Evolutionary conservation across 2,329 filamentous ascomycete species (phyloP).

Genomic region (Ophiostoma sp.): DNA sequence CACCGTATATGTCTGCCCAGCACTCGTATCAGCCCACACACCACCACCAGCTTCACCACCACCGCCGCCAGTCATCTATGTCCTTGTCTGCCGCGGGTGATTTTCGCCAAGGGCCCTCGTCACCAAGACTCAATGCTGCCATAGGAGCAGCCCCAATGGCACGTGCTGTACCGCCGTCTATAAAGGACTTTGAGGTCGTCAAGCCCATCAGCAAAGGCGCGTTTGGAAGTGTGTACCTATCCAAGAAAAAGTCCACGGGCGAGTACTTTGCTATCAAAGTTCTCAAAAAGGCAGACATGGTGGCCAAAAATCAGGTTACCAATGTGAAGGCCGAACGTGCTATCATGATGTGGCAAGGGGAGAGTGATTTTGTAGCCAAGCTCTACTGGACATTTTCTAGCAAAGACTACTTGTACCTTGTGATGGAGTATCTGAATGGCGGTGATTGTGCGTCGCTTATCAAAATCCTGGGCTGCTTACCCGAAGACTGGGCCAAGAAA

Average conservation of each 20-base stretch:
- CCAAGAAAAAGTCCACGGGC: slow-evolving; percentile 96
- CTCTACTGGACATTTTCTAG: slow-evolving; percentile 99
- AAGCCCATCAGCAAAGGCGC: slow-evolving; percentile 99
- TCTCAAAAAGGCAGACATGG: slow-evolving; percentile 99
- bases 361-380: slow-evolving; percentile 98
- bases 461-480: slow-evolving; percentile 84
- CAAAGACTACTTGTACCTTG: slow-evolving; percentile 96
- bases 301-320: slow-evolving; percentile 97
- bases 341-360: slow-evolving; percentile 99
- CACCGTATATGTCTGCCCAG: slow-evolving; percentile 52
- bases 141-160: slow-evolving; percentile 69
- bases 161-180: slow-evolving; percentile 84
- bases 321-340: slow-evolving; percentile 98
- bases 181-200: slow-evolving; percentile 99
- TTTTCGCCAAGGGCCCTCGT: slow-evolving; percentile 61
- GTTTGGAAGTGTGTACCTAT: slow-evolving; percentile 94
- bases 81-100: slow-evolving; percentile 47
- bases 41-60: slow-evolving; percentile 48
- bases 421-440: slow-evolving; percentile 98
- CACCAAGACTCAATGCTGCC: slow-evolving; percentile 72
- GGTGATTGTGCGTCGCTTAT: slow-evolving; percentile 95
- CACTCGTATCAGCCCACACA: slow-evolving; percentile 60
- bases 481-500: slow-evolving; percentile 97
- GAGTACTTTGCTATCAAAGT: slow-evolving; percentile 99
- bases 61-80: slow-evolving; percentile 86